Evolutionary conservation across 768 basidiomycete species (phyloP).

Genomic region (Pulveroboletus sp.): DNA sequence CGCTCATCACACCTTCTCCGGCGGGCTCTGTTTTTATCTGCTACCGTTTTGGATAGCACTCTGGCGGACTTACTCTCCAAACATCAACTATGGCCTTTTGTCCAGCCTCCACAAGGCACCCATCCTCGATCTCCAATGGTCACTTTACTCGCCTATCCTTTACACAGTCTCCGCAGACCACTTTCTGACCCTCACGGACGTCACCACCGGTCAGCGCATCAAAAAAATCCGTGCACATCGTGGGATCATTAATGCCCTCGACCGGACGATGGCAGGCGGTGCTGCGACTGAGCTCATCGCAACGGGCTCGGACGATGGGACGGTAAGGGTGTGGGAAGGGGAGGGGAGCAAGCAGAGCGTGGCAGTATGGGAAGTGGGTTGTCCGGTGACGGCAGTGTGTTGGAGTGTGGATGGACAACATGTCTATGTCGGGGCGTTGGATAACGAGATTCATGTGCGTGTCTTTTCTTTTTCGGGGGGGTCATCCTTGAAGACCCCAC

Average conservation of each 20-base stretch:
- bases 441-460: constrained; percentile 94
- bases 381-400: constrained; percentile 87
- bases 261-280: constrained; percentile 80
- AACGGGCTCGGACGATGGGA: constrained; percentile 89
- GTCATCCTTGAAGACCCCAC: no score
- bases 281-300: constrained; percentile 81
- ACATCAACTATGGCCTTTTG: constrained; percentile 87
- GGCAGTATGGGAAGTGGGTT: constrained; percentile 77
- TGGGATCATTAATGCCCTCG: constrained; percentile 86
- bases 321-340: constrained; percentile 89
- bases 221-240: constrained; percentile 83
- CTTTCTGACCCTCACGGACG: constrained; percentile 67
- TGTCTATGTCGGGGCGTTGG: constrained; percentile 87
- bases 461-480: background rate
- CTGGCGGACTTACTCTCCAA: constrained; percentile 89
- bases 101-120: constrained; percentile 83
- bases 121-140: constrained; percentile 91
- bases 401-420: constrained; percentile 90
- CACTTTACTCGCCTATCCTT: constrained; percentile 62
- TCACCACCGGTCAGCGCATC: constrained; percentile 77
- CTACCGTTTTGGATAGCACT: constrained; percentile 45
- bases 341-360: constrained; percentile 70
- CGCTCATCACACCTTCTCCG: background rate
- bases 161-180: constrained; percentile 93
- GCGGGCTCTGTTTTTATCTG: background rate